phyloP scores from a whole-genome alignment of 73 alveolate genomes.

The Diophrys sp. region DNA sequence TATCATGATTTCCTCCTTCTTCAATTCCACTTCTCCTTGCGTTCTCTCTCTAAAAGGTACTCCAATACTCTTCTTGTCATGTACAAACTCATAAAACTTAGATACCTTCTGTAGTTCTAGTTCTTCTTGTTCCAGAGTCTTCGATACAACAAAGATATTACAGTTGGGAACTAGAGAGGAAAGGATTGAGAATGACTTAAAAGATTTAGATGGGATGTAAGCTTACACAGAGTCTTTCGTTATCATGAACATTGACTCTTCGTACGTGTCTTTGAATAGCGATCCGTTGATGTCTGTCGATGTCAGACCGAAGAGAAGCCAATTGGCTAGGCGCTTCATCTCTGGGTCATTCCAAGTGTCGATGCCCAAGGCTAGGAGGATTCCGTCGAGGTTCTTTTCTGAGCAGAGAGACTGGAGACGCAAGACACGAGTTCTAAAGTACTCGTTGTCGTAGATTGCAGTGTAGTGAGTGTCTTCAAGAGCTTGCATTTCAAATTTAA shows the following conservation, averaged over 20 bases:
- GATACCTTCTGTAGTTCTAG: constrained; percentile 59
- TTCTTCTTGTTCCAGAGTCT: constrained; percentile 48
- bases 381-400: constrained; percentile 43
- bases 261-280: constrained; percentile 17
- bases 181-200: constrained; percentile 36
- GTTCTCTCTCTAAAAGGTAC: constrained; percentile 55
- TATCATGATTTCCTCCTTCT: constrained; percentile 20
- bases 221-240: constrained; percentile 60
- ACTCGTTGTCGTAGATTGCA: constrained; percentile 39
- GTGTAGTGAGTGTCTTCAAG: constrained; percentile 40
- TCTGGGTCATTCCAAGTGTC: constrained; percentile 63
- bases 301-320: constrained; percentile 69
- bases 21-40: constrained; percentile 12
- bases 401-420: constrained; percentile 55
- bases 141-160: constrained; percentile 35
- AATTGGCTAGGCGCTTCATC: constrained; percentile 44
- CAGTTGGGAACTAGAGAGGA: constrained; percentile 50
- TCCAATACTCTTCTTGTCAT: constrained; percentile 41
- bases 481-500: neutral
- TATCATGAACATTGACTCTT: constrained; percentile 54
- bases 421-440: constrained; percentile 49
- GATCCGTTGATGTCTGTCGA: constrained; percentile 43
- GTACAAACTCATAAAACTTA: constrained; percentile 54
- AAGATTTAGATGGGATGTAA: constrained; percentile 25
- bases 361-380: constrained; percentile 47